Conservation (phyloP, 257 asterid genomes). For the Nicotiana tomentosiformis region DNA sequence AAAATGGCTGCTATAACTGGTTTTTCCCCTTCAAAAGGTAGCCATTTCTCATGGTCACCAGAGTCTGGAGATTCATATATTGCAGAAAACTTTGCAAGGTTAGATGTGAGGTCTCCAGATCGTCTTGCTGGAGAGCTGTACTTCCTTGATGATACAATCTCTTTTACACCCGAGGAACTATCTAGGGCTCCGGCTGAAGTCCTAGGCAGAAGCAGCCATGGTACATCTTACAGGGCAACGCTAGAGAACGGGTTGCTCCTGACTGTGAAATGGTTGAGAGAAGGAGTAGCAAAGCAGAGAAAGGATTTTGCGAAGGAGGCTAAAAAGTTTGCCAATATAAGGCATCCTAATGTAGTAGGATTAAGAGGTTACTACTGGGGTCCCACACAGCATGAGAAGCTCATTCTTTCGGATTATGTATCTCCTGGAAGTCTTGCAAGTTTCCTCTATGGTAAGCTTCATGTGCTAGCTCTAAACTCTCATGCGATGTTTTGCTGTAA, state of each 20-base stretch:
- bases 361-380: conserved; percentile 99
- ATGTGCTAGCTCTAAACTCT: background rate
- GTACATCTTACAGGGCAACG: conserved; percentile 86
- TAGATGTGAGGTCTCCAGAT: conserved; percentile 86
- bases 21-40: conserved; percentile 78
- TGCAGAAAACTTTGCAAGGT: conserved; percentile 62
- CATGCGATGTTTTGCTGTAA: background rate
- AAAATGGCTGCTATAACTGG: conserved; percentile 64
- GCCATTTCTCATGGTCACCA: conserved; percentile 94
- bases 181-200: conserved; percentile 98
- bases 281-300: conserved; percentile 95
- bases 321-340: conserved; percentile 80
- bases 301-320: conserved; percentile 98
- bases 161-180: conserved; percentile 83
- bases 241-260: conserved; percentile 80
- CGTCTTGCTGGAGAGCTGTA: conserved; percentile 84
- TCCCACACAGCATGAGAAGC: conserved; percentile 96
- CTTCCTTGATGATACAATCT: conserved; percentile 83
- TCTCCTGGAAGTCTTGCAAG: conserved; percentile 96
- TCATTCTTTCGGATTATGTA: conserved; percentile 91
- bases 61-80: conserved; percentile 79
- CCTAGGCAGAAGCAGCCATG: conserved; percentile 94
- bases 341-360: conserved; percentile 96
- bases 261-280: conserved; percentile 98
- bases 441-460: conserved; percentile 71